A percentile compares a stretch with the other conserved stretches of the same genome.
These are phyloP conservation scores for Coemansia asiatica DNA, from an alignment of 192 early-diverging fungal genomes.

Conservation along the genomic window DNA sequence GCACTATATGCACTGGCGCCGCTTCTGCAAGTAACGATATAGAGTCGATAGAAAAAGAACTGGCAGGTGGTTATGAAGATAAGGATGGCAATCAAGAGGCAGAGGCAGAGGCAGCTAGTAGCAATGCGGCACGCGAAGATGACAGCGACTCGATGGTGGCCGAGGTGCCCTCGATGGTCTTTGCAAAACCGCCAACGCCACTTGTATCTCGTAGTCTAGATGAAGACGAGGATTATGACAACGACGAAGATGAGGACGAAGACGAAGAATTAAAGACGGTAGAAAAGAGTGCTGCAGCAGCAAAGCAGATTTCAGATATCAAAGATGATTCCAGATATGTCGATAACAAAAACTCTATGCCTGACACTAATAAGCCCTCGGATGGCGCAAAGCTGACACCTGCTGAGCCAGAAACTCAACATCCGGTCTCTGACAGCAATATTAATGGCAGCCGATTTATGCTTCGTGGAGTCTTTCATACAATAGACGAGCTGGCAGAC, in stretches of 20 bases:
- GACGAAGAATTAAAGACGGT: constrained; percentile 5
- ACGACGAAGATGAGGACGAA: constrained; percentile 29
- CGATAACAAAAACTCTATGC: background rate
- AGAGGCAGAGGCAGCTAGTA: background rate
- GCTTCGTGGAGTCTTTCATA: constrained; percentile 34
- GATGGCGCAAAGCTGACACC: background rate
- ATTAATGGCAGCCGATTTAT: constrained; percentile 6
- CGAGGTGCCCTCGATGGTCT: constrained; percentile 12
- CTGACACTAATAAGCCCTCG: background rate
- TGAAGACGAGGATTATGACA: constrained; percentile 55
- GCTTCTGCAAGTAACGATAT: constrained; percentile 15
- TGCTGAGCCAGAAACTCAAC: background rate
- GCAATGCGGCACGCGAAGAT: background rate
- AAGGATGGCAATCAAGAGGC: background rate
- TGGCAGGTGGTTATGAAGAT: background rate
- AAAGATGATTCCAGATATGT: background rate
- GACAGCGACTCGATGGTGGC: constrained; percentile 5
- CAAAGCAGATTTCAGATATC: background rate
- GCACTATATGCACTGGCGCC: constrained; percentile 25
- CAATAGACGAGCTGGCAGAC: constrained; percentile 48
- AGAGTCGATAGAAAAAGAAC: background rate
- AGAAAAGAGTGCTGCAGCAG: background rate
- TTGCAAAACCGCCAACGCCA: constrained; percentile 7
- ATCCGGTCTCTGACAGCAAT: background rate
- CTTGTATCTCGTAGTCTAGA: constrained; percentile 32